Conservation (phyloP, 139 green algal genomes). For the Limnomonas spitsbergensis region DNA sequence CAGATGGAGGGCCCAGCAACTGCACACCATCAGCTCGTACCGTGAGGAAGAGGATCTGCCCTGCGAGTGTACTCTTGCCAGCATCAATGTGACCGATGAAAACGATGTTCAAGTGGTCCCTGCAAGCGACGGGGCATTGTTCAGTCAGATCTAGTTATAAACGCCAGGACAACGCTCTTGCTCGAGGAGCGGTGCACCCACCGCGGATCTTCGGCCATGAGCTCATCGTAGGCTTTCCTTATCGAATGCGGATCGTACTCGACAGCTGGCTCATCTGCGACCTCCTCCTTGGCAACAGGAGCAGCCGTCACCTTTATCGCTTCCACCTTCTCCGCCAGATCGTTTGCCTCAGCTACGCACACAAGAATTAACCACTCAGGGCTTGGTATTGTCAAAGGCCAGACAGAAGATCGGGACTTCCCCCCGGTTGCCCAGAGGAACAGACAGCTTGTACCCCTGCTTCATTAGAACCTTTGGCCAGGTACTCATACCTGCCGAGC, state of each 20-base stretch:
- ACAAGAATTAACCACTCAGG: not conserved
- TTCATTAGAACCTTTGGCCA: no score
- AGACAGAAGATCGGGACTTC: no score
- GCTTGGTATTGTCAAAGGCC: not conserved
- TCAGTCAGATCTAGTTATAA: not conserved
- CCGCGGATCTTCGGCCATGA: constrained; percentile 62
- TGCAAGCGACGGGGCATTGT: constrained; percentile 18
- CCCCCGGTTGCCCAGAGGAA: no score
- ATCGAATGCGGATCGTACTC: constrained; percentile 50
- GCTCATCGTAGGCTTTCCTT: constrained; percentile 54
- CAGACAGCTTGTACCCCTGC: not conserved
- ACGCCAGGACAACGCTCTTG: not conserved
- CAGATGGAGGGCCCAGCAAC: no score
- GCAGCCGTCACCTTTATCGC: not conserved
- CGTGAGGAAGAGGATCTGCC: constrained; percentile 94
- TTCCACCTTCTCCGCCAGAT: not conserved
- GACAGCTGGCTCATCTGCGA: constrained; percentile 30
- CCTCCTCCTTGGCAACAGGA: not conserved
- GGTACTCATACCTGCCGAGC: no score
- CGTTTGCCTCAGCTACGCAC: not conserved
- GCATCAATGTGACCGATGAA: constrained; percentile 99
- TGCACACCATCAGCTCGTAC: no score
- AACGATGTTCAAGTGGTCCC: constrained; percentile 96
- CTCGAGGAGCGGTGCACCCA: constrained; percentile 5
- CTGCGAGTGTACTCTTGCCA: constrained; percentile 95